A percentile compares a stretch with the other conserved stretches of the same genome.
phyloP scores from a whole-genome alignment of 768 basidiomycete species.

The Galerina marginata region DNA sequence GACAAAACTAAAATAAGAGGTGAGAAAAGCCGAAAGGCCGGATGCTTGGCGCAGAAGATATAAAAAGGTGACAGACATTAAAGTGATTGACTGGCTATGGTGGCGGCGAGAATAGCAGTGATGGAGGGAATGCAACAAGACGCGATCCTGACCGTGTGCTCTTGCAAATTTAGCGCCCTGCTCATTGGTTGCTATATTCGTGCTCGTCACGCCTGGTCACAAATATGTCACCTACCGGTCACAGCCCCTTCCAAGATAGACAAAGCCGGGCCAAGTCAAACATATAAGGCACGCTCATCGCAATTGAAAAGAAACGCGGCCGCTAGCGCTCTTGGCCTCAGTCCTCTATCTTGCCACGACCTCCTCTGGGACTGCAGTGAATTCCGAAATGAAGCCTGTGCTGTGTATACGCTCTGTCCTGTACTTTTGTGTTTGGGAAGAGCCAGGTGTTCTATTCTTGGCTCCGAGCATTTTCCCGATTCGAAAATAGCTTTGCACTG shows the following conservation, averaged over 20 bases:
- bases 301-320: too few species aligned
- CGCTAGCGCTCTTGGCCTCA: neutral
- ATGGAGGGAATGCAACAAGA: conserved; percentile 2
- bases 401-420: neutral
- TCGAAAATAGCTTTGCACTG: conserved; percentile 46
- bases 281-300: neutral
- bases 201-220: conserved; percentile 28
- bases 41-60: conserved; percentile 24
- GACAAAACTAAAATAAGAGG: conserved; percentile 15
- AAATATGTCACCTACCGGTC: neutral
- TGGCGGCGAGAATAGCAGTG: conserved; percentile 2
- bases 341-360: neutral
- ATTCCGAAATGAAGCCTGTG: neutral
- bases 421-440: too few species aligned
- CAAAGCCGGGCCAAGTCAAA: conserved; percentile 14
- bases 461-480: conserved; percentile 38
- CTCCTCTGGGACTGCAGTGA: neutral
- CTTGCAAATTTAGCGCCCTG: conserved; percentile 28
- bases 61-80: neutral
- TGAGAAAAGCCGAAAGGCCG: conserved; percentile 26
- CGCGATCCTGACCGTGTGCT: conserved; percentile 10
- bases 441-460: conserved; percentile 29
- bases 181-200: conserved; percentile 31
- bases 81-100: conserved; percentile 10
- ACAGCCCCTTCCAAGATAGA: too few species aligned